A percentile compares a stretch with the other conserved stretches of the same genome.
Evolutionary conservation across 805 yeast species (phyloP).

Genomic region (Suhomyces canberraensis): DNA sequence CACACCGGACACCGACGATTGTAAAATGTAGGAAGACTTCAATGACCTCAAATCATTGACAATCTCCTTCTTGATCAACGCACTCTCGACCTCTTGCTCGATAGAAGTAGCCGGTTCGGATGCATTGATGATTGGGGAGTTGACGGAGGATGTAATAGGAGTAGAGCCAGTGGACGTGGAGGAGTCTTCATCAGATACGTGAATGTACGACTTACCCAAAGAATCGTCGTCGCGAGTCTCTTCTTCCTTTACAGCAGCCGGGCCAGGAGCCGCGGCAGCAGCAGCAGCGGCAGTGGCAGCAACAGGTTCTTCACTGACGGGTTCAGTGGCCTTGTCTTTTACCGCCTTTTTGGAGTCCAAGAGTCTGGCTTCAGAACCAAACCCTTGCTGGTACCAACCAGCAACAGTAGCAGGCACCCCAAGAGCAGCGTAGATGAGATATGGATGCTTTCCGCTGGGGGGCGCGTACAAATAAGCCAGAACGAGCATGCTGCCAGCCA

Average conservation of each 20-base stretch:
- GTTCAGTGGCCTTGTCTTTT: not conserved
- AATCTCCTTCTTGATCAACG: conserved; percentile 37
- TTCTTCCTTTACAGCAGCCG: conserved; percentile 1
- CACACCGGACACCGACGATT: conserved; percentile 40
- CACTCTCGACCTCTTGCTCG: conserved; percentile 41
- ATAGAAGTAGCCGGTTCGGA: conserved; percentile 19
- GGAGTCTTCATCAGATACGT: conserved; percentile 38
- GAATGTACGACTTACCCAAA: conserved; percentile 40
- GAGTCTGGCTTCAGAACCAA: conserved; percentile 15
- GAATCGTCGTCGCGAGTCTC: conserved; percentile 21
- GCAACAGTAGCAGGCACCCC: conserved; percentile 47
- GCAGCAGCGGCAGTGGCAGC: conserved; percentile 1
- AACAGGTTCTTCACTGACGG: not conserved
- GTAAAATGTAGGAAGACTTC: conserved; percentile 35
- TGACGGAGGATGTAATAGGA: conserved; percentile 24
- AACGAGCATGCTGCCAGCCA: conserved; percentile 51
- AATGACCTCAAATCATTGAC: conserved; percentile 26
- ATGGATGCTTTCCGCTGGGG: conserved; percentile 61
- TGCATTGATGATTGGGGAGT: conserved; percentile 18
- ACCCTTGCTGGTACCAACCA: conserved; percentile 14
- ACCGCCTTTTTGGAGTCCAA: conserved; percentile 6
- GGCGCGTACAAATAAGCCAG: conserved; percentile 59
- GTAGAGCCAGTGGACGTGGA: conserved; percentile 25
- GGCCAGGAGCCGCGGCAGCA: not conserved
- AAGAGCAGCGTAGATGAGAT: conserved; percentile 61